Evolutionary conservation across 192 early-diverging fungal species (phyloP).

Genomic region (Coemansia sp.): DNA sequence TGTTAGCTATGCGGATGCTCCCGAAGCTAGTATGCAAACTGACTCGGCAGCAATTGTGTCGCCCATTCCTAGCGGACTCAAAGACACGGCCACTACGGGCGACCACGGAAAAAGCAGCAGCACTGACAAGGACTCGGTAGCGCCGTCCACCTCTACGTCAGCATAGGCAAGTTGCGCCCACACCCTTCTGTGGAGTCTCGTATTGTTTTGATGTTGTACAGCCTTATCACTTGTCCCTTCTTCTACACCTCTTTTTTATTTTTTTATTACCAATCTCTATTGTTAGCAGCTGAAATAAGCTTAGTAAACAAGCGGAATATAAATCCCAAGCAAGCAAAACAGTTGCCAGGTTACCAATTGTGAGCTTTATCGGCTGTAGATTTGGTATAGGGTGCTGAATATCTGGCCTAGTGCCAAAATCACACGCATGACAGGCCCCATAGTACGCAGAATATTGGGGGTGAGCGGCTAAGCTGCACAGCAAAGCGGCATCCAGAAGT

Average conservation of each 20-base stretch:
- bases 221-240: conserved; percentile 3
- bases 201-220: conserved; percentile 22
- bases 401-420: too few species aligned
- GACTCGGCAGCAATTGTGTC: conserved; percentile 12
- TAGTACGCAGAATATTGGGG: neutral
- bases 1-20: neutral
- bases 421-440: neutral
- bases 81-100: neutral
- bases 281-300: too few species aligned
- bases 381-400: too few species aligned
- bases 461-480: neutral
- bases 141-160: conserved; percentile 16
- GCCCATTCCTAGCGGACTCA: conserved; percentile 22
- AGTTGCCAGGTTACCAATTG: too few species aligned
- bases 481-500: neutral
- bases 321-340: too few species aligned
- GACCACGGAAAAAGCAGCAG: conserved; percentile 10
- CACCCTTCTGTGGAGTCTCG: neutral
- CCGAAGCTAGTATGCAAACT: neutral
- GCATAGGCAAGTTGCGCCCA: conserved; percentile 3
- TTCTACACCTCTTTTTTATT: neutral
- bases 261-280: neutral
- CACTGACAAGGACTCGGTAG: conserved; percentile 18
- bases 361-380: too few species aligned
- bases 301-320: too few species aligned